Percentiles rank a stretch among this genome's conserved stretches.
Conservation (phyloP, 2,329 filamentous ascomycete species). For the Fusarium sp. region DNA sequence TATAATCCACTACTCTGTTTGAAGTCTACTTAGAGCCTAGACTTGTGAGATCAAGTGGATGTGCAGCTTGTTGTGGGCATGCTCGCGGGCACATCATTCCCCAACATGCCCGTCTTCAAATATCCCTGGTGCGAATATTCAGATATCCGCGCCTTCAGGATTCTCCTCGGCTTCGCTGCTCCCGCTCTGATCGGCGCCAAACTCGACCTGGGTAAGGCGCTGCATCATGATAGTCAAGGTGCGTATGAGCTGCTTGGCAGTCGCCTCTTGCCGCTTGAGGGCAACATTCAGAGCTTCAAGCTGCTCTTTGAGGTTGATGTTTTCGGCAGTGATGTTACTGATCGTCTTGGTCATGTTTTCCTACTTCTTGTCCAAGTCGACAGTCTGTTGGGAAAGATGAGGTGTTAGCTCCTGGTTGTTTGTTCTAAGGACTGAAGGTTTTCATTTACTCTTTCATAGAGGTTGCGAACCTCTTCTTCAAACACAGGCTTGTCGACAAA, state of each 20-base stretch:
- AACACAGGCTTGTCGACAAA: too few species aligned
- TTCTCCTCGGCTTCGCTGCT: background rate
- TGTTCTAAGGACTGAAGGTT: background rate
- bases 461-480: too few species aligned
- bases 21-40: background rate
- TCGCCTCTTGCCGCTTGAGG: background rate
- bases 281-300: background rate
- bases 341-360: background rate
- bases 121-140: background rate
- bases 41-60: background rate
- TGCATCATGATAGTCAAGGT: background rate
- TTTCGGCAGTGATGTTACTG: background rate
- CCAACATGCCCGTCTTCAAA: background rate
- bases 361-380: background rate
- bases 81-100: background rate
- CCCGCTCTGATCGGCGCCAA: background rate
- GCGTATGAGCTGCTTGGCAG: too few species aligned
- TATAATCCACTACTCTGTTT: background rate
- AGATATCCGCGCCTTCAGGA: background rate
- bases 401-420: background rate
- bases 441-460: background rate
- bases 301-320: background rate
- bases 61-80: background rate
- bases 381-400: background rate
- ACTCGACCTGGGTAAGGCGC: background rate